Conservation (phyloP, 306 rosid species). For the Inga leiocalycina region DNA sequence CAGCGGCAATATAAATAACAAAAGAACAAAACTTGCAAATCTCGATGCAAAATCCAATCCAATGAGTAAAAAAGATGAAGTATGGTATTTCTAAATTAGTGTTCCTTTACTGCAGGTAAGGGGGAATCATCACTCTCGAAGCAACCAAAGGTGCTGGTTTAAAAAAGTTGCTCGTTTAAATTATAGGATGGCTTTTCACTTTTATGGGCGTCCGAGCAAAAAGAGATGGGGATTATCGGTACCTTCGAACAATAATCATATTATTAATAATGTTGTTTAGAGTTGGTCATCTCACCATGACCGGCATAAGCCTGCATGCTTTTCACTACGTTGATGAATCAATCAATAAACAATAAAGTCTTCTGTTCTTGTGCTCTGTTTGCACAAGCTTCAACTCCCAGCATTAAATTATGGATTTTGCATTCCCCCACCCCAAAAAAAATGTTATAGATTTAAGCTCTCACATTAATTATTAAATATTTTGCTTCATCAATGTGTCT, state of each 20-base stretch:
- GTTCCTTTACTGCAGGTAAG: slow-evolving; percentile 35
- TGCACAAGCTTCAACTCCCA: slow-evolving; percentile 30
- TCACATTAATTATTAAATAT: background rate
- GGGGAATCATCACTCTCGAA: slow-evolving; percentile 42
- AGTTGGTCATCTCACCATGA: background rate
- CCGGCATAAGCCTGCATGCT: background rate
- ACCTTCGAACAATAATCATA: background rate
- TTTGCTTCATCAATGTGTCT: slow-evolving; percentile 26
- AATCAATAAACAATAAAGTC: slow-evolving; percentile 33
- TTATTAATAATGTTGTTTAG: background rate
- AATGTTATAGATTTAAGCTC: slow-evolving; percentile 36
- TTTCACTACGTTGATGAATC: slow-evolving; percentile 34
- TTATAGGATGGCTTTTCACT: slow-evolving; percentile 27
- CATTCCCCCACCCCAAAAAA: background rate
- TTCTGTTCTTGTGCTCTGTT: slow-evolving; percentile 43
- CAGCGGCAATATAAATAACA: background rate
- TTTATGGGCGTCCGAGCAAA: background rate
- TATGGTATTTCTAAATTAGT: slow-evolving; percentile 17
- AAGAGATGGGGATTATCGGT: background rate
- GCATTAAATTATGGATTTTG: slow-evolving; percentile 4
- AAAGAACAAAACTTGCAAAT: background rate
- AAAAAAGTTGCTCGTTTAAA: slow-evolving; percentile 17
- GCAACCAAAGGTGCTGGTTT: background rate
- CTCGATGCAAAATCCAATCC: background rate
- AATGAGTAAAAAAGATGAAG: background rate